Conservation (phyloP, 2,329 filamentous ascomycete species). For the Colletotrichum eremochloae region DNA sequence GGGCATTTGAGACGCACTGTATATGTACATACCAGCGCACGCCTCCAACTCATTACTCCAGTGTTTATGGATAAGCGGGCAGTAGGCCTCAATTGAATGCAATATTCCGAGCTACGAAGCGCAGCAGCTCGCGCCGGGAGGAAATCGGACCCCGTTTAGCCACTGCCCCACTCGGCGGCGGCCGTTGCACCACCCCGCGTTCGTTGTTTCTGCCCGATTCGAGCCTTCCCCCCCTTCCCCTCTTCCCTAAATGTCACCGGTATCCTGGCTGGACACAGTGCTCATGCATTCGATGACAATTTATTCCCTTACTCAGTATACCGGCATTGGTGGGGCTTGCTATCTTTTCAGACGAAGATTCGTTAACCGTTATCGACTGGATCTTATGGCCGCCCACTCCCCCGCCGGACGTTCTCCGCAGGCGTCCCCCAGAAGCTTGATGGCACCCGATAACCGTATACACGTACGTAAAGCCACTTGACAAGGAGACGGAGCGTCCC, state of each 20-base stretch:
- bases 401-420: constrained; percentile 30
- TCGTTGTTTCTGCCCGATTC: neutral
- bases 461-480: constrained; percentile 1
- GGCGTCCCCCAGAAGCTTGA: neutral
- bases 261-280: constrained; percentile 2
- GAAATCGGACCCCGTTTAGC: constrained; percentile 32
- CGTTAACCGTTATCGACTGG: constrained; percentile 2
- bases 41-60: constrained; percentile 10
- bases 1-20: neutral
- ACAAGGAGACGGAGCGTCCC: neutral
- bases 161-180: constrained; percentile 22
- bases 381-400: neutral
- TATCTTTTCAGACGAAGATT: neutral
- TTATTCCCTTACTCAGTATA: constrained; percentile 28
- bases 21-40: neutral
- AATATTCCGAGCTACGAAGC: neutral
- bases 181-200: constrained; percentile 20
- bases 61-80: neutral
- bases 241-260: neutral
- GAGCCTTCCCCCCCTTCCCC: neutral
- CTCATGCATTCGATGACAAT: constrained; percentile 32
- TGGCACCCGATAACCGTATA: constrained; percentile 16
- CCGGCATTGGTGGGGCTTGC: neutral
- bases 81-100: constrained; percentile 1
- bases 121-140: constrained; percentile 3